A percentile compares a stretch with the other conserved stretches of the same genome.
phyloP scores from a whole-genome alignment of 306 rosid genomes.

The Luffa acutangula region DNA sequence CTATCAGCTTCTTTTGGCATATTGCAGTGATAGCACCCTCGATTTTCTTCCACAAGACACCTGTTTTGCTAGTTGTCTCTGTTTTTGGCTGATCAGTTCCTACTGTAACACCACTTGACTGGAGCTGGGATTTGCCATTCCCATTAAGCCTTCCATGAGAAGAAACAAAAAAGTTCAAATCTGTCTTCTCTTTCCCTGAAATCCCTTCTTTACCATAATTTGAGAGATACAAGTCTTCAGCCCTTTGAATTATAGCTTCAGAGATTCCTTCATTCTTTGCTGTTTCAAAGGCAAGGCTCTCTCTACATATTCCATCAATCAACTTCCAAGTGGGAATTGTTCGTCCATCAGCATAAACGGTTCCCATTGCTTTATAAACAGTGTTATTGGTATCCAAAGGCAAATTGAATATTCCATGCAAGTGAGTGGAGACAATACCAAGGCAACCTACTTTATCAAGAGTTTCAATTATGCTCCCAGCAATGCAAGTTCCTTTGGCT shows the following conservation, averaged over 20 bases:
- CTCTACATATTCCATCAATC: slow-evolving; percentile 70
- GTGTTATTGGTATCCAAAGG: slow-evolving; percentile 59
- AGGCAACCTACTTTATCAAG: slow-evolving; percentile 72
- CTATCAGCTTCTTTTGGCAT: slow-evolving; percentile 60
- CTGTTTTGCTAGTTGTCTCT: slow-evolving; percentile 20
- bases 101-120: slow-evolving; percentile 7
- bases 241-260: slow-evolving; percentile 62
- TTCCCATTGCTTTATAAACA: slow-evolving; percentile 75
- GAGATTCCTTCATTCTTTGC: slow-evolving; percentile 76
- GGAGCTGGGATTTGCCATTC: slow-evolving; percentile 22
- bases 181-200: slow-evolving; percentile 16
- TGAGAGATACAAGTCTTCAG: slow-evolving; percentile 57
- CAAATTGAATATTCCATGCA: slow-evolving; percentile 71
- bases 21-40: slow-evolving; percentile 50
- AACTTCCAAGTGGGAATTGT: slow-evolving; percentile 83
- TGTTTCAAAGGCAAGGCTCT: slow-evolving; percentile 97
- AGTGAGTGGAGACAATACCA: slow-evolving; percentile 92
- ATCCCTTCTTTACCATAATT: slow-evolving; percentile 34
- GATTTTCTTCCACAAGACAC: slow-evolving; percentile 33
- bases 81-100: slow-evolving; percentile 18
- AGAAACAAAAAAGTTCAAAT: slow-evolving; percentile 18
- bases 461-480: slow-evolving; percentile 82
- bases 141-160: slow-evolving; percentile 19
- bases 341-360: slow-evolving; percentile 45
- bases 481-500: slow-evolving; percentile 93